These are phyloP conservation scores for Akanthomyces uredinophilus DNA, from an alignment of 2,329 filamentous ascomycete genomes.

Conservation along the genomic window DNA sequence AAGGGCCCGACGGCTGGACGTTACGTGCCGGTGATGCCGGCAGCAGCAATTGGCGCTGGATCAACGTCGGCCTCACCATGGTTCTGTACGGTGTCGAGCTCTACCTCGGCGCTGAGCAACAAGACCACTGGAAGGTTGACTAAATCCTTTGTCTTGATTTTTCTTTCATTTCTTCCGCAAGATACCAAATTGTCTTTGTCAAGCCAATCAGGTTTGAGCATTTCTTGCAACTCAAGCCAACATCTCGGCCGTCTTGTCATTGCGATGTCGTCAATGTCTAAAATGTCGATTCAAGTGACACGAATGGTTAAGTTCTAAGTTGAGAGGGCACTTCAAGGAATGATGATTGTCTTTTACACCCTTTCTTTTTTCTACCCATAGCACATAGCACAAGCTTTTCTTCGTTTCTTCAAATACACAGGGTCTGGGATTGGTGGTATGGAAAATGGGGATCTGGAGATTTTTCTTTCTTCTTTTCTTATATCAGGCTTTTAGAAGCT, in stretches of 20 bases:
- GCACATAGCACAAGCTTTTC: background rate
- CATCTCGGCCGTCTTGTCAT: background rate
- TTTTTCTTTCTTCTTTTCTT: background rate
- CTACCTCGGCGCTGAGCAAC: constrained; percentile 77
- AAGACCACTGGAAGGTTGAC: constrained; percentile 94
- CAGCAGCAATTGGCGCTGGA: constrained; percentile 87
- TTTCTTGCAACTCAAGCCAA: background rate
- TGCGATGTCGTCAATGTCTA: background rate
- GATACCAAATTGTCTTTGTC: constrained; percentile 9
- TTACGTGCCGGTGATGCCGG: constrained; percentile 73
- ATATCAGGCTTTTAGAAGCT: constrained; percentile 6
- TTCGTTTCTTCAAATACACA: background rate
- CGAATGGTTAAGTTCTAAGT: background rate
- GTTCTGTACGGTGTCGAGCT: constrained; percentile 84
- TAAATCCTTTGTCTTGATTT: constrained; percentile 37
- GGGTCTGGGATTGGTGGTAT: constrained; percentile 7
- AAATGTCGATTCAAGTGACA: background rate
- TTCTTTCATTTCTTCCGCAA: constrained; percentile 10
- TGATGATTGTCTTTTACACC: background rate
- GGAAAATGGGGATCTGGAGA: constrained; percentile 9
- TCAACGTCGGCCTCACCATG: constrained; percentile 88
- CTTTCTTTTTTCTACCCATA: background rate
- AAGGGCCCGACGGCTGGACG: constrained; percentile 73
- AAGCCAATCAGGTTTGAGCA: background rate
- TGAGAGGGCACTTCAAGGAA: background rate